Base-by-base conservation (phyloP, 78 protist genomes). In the Corallochytrium limacisporum region DNA sequence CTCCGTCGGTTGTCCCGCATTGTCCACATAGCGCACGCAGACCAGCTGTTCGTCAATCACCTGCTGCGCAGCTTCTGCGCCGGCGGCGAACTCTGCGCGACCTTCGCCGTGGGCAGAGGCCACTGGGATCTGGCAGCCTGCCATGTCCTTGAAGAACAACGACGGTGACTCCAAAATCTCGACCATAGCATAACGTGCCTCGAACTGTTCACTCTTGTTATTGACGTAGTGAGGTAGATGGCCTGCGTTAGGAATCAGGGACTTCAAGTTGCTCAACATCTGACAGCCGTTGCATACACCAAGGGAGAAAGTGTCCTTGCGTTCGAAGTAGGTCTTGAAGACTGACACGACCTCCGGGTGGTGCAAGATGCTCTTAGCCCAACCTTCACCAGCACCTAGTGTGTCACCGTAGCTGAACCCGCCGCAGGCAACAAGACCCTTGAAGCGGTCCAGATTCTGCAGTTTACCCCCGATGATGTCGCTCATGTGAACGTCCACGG, bases 271-370 rank as follows among this genome's bases (percentile, higher is more conserved):
- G 18, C 49, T 35, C 86, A 81, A 47, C 65, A 90, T 74, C 78
- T 90, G 95, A 77, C 95, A 91, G 40, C 97, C 97, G 70, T 91
- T 91, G 77, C 97, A 91, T 10, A 91, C 80, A 62, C 97, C 97
- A 18, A 91, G 83, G 36, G 86, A 60, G 79, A 91, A 91, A 7
- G 90, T 85, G 65, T 91, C 90, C 2, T n/a, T 5, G n/a, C 92
- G 80, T 26, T 15, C 35, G 73, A 65, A 62, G 74, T 87, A 91
- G 6, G 24, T 53, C 28, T 36, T 69, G 44, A 90, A 82, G 75
- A 82, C 32, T 16, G 16, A 7, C 39, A 12, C 15, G 15, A 39
- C 63, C 18, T 18, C 42, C 28, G 33, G 26, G 63, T 57, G 20
- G 63, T 22, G 33, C 26, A 57, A 39, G 12, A 57, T 28, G 42